Evolutionary conservation across 164 flowering plant species (phyloP).

Genomic region (Liriodendron chinense): DNA sequence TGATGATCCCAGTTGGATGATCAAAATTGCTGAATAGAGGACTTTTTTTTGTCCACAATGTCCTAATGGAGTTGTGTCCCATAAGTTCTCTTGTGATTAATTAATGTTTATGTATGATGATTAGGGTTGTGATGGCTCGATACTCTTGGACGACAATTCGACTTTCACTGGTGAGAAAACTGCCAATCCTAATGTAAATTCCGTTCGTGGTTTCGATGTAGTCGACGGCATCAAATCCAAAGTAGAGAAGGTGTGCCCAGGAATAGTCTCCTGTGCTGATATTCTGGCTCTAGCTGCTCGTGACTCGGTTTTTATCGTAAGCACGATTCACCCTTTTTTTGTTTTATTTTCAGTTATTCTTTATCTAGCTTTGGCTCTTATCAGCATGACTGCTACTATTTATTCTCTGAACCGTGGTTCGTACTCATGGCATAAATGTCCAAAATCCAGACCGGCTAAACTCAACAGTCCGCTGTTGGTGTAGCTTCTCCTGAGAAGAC

Average conservation of each 20-base stretch:
- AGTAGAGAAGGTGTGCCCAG: slow-evolving; percentile 35
- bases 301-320: slow-evolving; percentile 30
- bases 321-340: background rate
- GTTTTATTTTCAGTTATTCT: background rate
- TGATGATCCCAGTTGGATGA: background rate
- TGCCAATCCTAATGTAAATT: slow-evolving; percentile 26
- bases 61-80: no score
- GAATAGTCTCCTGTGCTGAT: slow-evolving; percentile 49
- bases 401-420: background rate
- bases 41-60: no score
- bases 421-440: background rate
- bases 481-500: no score
- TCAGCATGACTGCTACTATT: no score
- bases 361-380: no score
- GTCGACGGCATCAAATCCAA: slow-evolving; percentile 33
- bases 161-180: slow-evolving; percentile 34
- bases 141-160: slow-evolving; percentile 33
- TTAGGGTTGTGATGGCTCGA: slow-evolving; percentile 43
- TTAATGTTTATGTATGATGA: background rate
- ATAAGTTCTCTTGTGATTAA: no score
- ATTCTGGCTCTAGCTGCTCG: slow-evolving; percentile 39
- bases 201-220: slow-evolving; percentile 38
- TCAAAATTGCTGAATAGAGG: no score
- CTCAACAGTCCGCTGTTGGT: no score
- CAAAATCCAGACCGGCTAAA: no score